phyloP scores from a whole-genome alignment of 257 asterid genomes.

The Solanum clarkiae region DNA sequence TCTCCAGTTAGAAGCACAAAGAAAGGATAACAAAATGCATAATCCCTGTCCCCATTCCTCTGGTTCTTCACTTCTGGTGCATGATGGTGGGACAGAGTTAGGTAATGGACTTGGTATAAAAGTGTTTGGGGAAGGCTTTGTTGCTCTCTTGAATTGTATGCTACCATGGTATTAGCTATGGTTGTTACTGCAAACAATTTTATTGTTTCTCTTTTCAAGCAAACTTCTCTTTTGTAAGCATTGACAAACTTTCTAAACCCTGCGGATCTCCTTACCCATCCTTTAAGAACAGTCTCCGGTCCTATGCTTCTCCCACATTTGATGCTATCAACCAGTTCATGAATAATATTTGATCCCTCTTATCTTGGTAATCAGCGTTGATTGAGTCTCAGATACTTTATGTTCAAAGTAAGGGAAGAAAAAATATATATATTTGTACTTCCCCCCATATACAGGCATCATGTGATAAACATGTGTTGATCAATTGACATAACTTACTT shows the following conservation, averaged over 20 bases:
- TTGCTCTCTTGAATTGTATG: neutral
- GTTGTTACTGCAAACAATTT: neutral
- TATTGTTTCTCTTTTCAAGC: neutral
- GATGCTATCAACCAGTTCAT: neutral
- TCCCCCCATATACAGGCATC: neutral
- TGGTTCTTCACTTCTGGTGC: neutral
- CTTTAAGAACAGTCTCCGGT: neutral
- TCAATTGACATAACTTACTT: constrained; percentile 23
- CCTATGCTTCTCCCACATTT: neutral
- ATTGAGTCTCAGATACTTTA: neutral
- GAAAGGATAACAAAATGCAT: neutral
- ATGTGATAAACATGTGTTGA: constrained; percentile 10
- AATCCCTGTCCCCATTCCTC: neutral
- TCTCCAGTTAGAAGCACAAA: neutral
- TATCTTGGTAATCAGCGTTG: neutral
- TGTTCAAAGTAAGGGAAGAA: neutral
- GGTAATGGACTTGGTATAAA: neutral
- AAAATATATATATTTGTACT: neutral
- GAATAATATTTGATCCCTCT: neutral
- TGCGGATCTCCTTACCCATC: neutral
- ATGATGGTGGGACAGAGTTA: neutral
- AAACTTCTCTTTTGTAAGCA: neutral
- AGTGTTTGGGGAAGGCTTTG: neutral
- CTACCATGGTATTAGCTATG: neutral
- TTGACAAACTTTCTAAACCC: neutral